Base-by-base conservation (phyloP, 2,329 filamentous ascomycete species). In the Simplicillium sp. region DNA sequence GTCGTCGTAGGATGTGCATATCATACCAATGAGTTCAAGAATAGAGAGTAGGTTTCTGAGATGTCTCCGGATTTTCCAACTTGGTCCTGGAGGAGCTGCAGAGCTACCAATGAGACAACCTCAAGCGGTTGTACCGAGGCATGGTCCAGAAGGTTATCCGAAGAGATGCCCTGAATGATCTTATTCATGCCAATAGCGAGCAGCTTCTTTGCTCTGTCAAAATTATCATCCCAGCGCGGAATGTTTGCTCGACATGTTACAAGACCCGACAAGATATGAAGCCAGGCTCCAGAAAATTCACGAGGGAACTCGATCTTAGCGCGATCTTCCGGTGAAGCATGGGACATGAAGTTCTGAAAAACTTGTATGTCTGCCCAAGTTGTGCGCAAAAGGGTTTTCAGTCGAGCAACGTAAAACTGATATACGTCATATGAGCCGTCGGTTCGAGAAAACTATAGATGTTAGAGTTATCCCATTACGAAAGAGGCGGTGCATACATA, bases 101-200 rank as follows among this genome's bases (percentile, higher is more conserved):
- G 45, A 9, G 55, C 56, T 11, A 70, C 49, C 14, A 71, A 49
- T 1, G 64, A 62, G 18, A 67, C 45, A 3, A 71, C 43, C 15
- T 71, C 68, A 32, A 64, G 54, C 1, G 68, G 69, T 28, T 65
- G 46, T 17, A 71, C 47, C 15, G 61, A 57, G 7, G 60, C 58
- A 34, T 55, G 58, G 6, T 61, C 55, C 6, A 65, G 39, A 2
- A 69, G 49, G 9, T 53, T 51, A 5, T 48, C 47, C 6, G 52
- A 49, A 6, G 59, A 54, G 18, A 66, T 44, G 13, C 49, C 44
- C 36, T 54, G 52, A 8, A 69, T 55, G 5, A 66, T 51, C n/a
- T 54, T 57, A 28, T 53, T 47, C 50, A 67, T 62, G 7, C 64
- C 61, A 12, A 50, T 50, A 17, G 46, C 49, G n/a, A 67, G 43